These are phyloP conservation scores for Thecamonas trahens DNA, from an alignment of 78 protist genomes.

Conservation along the genomic window DNA sequence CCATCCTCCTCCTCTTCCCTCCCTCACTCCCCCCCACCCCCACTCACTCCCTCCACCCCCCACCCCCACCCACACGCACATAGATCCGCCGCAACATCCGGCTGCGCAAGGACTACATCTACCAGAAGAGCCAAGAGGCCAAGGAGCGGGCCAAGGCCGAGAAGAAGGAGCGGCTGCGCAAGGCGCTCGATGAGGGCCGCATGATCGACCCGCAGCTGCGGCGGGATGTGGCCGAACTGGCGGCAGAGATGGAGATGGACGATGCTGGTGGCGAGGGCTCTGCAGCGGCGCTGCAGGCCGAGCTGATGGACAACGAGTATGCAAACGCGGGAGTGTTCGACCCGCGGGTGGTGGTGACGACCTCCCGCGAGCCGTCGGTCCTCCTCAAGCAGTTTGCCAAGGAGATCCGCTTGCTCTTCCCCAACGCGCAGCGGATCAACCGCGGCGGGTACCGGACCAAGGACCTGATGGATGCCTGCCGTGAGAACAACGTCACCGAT, in stretches of 20 bases:
- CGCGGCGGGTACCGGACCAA: conserved; percentile 75
- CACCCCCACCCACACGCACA: not conserved
- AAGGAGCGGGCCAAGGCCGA: conserved; percentile 53
- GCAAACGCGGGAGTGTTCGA: conserved; percentile 88
- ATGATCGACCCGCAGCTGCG: conserved; percentile 79
- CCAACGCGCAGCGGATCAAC: conserved; percentile 89
- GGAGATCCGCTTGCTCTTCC: conserved; percentile 84
- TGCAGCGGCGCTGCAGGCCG: not conserved
- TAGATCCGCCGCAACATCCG: conserved; percentile 32
- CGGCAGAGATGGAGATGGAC: conserved; percentile 40
- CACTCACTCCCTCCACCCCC: no score
- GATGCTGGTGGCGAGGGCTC: not conserved
- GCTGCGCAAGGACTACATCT: conserved; percentile 78
- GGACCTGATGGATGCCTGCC: conserved; percentile 82
- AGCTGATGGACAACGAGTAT: conserved; percentile 95
- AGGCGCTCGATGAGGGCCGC: conserved; percentile 29
- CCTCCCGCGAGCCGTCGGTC: conserved; percentile 89
- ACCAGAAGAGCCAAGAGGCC: conserved; percentile 71
- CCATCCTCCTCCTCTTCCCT: no score
- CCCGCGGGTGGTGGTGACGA: conserved; percentile 91
- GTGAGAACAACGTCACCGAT: conserved; percentile 88
- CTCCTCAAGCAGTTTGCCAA: conserved; percentile 89
- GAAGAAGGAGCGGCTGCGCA: conserved; percentile 54
- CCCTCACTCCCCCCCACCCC: no score
- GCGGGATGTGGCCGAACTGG: conserved; percentile 28